Conservation (phyloP, 768 basidiomycete genomes). For the Mycena filopes region DNA sequence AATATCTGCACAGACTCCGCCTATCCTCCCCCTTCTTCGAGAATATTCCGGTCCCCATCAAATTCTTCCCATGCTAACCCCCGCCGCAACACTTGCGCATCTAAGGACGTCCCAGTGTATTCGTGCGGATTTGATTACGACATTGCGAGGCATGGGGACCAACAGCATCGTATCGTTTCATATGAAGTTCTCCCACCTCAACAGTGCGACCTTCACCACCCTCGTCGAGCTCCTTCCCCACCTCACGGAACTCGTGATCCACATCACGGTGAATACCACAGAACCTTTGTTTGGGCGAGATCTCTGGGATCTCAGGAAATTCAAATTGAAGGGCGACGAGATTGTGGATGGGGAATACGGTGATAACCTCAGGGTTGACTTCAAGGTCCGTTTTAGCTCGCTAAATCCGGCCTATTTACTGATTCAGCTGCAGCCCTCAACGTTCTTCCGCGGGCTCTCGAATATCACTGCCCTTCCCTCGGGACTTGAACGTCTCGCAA, state of each 20-base stretch:
- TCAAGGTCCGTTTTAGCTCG: not conserved
- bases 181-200: not conserved
- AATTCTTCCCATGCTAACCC: not conserved
- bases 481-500: not conserved
- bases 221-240: not conserved
- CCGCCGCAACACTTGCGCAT: not conserved
- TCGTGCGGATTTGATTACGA: not conserved
- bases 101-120: not conserved
- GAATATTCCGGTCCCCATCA: slow-evolving; percentile 1
- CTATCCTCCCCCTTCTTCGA: not conserved
- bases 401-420: not conserved
- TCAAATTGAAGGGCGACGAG: not conserved
- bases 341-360: not conserved
- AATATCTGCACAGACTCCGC: not conserved
- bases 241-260: slow-evolving; percentile 3
- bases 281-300: not conserved
- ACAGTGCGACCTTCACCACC: not conserved
- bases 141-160: not conserved
- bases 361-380: not conserved
- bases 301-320: too few relatives aligned
- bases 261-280: not conserved
- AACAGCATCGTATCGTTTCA: slow-evolving; percentile 3
- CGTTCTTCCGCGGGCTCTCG: not conserved
- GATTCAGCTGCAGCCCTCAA: not conserved
- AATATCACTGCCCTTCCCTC: not conserved